Evolutionary conservation across 179 eudicot genomes (phyloP), one percentile per base, ranked within the genome.

Genomic region (Corrigiola litoralis): DNA sequence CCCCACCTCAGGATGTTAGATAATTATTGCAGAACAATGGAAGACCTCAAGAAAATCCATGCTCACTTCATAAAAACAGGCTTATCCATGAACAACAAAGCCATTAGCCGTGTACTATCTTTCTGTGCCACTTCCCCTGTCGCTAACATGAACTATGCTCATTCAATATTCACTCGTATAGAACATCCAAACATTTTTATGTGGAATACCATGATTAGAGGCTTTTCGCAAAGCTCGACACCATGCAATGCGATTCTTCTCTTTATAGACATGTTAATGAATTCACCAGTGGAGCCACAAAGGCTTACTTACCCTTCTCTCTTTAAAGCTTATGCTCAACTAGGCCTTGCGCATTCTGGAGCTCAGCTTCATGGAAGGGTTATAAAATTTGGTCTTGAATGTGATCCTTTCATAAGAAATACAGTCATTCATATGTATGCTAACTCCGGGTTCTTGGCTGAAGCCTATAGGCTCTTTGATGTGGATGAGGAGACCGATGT

Each of bases 191-290:
- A 82, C 46, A 75, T 76, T 18, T 88, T 86, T 63, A 65, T 71
- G 53, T 88, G 87, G 87, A 90, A 90, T 67, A 84, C 92, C 14
- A 80, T 86, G 5, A 88, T 88, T 21, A 74, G 95, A 72, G 95
- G 84, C 41, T 90, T 84, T n/a, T 80, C 83, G 11, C 77, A 68
- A 52, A 82, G 92, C 77, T 82, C 88, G 36, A 40, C 58, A n/a
- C 97, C 97, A 42, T 38, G 58, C 6, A 38, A 48, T 48, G 80
- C 97, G 7, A 75, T 85, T 44, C 63, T 41, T 17, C 70, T 90
- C 13, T 88, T 85, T 68, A 27, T 82, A 23, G 77, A 84, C 6
- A 86, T 88, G 95, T 69, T 90, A 70, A 24, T 21, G 14, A 20
- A 20, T 59, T 84, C 92, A 11, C 28, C 50, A 0, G 20, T 81